Conservation (phyloP, 305 asterid genomes). For the Striga hermonthica region DNA sequence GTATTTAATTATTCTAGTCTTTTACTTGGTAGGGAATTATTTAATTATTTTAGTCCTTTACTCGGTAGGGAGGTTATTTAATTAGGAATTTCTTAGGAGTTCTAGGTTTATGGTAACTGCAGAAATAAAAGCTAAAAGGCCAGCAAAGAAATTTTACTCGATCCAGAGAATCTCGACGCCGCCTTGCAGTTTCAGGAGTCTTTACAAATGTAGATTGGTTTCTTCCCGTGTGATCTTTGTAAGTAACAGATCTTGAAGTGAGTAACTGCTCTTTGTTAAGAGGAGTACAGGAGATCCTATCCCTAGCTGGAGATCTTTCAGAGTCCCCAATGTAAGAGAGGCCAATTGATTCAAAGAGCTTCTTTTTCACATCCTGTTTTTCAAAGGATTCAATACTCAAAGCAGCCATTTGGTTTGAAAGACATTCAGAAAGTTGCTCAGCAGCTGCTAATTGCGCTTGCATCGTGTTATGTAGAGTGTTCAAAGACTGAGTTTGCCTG, state of each 20-base stretch:
- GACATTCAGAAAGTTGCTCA: slow-evolving; percentile 81
- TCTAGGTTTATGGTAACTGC: not conserved
- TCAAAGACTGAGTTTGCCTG: slow-evolving; percentile 75
- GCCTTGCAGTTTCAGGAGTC: slow-evolving; percentile 79
- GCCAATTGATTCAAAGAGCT: slow-evolving; percentile 89
- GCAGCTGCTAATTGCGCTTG: slow-evolving; percentile 83
- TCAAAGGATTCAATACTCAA: slow-evolving; percentile 61
- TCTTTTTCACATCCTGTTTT: slow-evolving; percentile 57
- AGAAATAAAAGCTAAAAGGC: slow-evolving; percentile 14
- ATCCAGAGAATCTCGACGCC: slow-evolving; percentile 78
- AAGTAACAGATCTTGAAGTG: slow-evolving; percentile 45
- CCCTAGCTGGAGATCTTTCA: slow-evolving; percentile 53
- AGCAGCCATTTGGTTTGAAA: slow-evolving; percentile 78
- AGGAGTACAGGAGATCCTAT: slow-evolving; percentile 46
- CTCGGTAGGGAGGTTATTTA: no score
- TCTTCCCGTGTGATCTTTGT: slow-evolving; percentile 49
- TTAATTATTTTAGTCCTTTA: no score
- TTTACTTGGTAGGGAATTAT: no score
- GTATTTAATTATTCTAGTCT: no score
- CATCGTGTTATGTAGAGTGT: slow-evolving; percentile 63
- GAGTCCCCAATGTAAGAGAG: slow-evolving; percentile 51
- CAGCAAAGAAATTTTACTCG: slow-evolving; percentile 45
- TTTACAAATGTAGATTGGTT: slow-evolving; percentile 44
- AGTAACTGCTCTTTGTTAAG: slow-evolving; percentile 40
- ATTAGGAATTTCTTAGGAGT: no score